Base-by-base conservation (phyloP, 2,329 filamentous ascomycete species). In the Hymenoscyphus scutula region DNA sequence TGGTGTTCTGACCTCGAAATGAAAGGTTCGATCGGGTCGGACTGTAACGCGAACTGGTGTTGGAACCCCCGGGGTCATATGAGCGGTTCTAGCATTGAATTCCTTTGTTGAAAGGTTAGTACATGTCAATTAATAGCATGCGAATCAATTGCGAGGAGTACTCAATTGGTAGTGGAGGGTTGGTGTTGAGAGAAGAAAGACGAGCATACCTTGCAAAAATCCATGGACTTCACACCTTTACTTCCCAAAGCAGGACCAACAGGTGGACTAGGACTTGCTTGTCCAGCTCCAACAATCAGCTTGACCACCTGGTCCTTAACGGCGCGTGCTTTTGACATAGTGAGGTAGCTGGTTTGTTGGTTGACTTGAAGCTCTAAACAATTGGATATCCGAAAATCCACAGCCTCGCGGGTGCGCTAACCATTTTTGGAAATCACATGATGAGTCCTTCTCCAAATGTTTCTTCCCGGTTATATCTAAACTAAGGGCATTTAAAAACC, bases 181-280 rank as follows among this genome's bases (percentile, higher is more conserved):
- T 30, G n/a, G 17, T 29, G 56, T 37, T 23, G 15, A 15, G 30
- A 45, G 10, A 53, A 58, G 38, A 58, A 25, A 29, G 27, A 15
- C 15, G 25, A 19, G 61, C 74, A 62, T 76, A 96, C 94, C 84
- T 98, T 98, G 87, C 95, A 98, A 77, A 98, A 99, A 79, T 99
- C 95, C 89, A 99, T 99, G 63, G 91, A 96, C 82, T 99, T 99
- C 66, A 99, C 90, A 82, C 95, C 95, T 82, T 97, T 98, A 77
- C 89, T 94, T 79, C 95, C 95, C 68, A 99, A 84, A 60, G 95
- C 95, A 63, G 95, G 95, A 82, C 95, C 95, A 73, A 99, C 93
- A 4, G 95, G 95, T 37, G 95, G 95, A 78, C 92, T 96, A 32
- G 95, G 95, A 73, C 89, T 94, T 64, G 95, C 95, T 77, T 97